Evolutionary conservation across 148 eudicot species (phyloP), one percentile per base, ranked within the genome.

Genomic region (Vaccinium corymbosum): DNA sequence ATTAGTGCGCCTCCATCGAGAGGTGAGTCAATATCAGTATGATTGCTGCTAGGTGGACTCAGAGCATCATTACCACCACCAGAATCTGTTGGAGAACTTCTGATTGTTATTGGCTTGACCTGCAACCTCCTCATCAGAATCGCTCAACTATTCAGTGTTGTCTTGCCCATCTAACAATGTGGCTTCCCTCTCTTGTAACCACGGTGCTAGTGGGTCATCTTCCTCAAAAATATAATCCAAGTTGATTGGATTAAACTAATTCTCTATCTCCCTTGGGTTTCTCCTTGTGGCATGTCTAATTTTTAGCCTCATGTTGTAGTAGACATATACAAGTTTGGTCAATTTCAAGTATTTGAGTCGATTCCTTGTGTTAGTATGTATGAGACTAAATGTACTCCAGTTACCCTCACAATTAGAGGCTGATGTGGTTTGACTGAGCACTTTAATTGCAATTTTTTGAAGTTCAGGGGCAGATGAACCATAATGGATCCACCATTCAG

Each of bases 121-220:
- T 2, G 3, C 38, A 35, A 35, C 38, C 38, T 35, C 3, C 3
- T 35, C 38, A 35, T 35, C 1, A 2, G 3, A 35, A 35, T 35
- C 3, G 38, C 38, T 35, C 38, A 35, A 35, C 38, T 1, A 35
- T 35, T 35, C 38, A 35, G 38, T 35, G 38, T 35, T 35, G 38
- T 35, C 38, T 29, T 71, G 76, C 48, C 76, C 76, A 71, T 71
- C 46, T 42, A 74, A 19, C 5, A 16, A 2, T 38, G 78, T 25
- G 5, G 51, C 50, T 74, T 74, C n/a, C 51, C 52, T 35, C 49
- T 74, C 51, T 17, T 74, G 10, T 42, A 38, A 46, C 78, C 51
- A 74, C 32, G 10, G 78, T 12, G 78, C 78, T 17, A 74, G 25
- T 74, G 51, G 78, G 17, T 74, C 78, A 74, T 74, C 51, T 35